Evolutionary conservation across 768 basidiomycete genomes (phyloP), one percentile per base, ranked within the genome.

Genomic region (Multifurca ochricompacta): DNA sequence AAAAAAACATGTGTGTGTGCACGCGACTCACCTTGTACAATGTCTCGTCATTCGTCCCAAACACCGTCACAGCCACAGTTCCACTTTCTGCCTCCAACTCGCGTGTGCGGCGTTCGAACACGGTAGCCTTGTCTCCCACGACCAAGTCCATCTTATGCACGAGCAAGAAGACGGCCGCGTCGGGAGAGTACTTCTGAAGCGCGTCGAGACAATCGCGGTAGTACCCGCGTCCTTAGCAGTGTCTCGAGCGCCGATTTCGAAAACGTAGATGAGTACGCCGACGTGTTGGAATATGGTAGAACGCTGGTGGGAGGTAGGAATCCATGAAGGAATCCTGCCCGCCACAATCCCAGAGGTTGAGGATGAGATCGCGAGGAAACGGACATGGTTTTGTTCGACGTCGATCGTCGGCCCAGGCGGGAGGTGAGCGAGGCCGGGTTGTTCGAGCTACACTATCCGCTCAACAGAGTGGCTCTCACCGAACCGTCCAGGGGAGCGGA

Each of bases 321-420:
- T 97, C 94, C 84, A 98, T 93, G 75, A 96, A 98, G 13, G 92
- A 82, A 67, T 96, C 92, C 70, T 99, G 96, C 7, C 96, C 96
- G 39, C 95, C 96, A 62, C 96, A 97, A 70, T 99, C 96, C 95
- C 95, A 97, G 5, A 97, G 77, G 66, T 95, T 95, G 68, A 99
- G 82, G 58, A 92, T 87, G 63, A 98, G 83, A 66, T 95, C 91
- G 13, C 93, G 13, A 99, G 82, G 69, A 99, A 98, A 39, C 93
- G 87, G 59, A 98, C 92, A 66, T 96, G 91, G 63, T 94, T 95
- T 68, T 94, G 91, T 68, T 97, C 95, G 57, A 98, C 93, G 67
- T 98, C 95, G 60, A 97, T 95, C 8, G 96, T 99, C 16, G 95
- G 25, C 94, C 94, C 28, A 99, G 78, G 16, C 94, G 81, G 45